Base-by-base conservation (phyloP, 306 rosid species). In the Morella rubra region DNA sequence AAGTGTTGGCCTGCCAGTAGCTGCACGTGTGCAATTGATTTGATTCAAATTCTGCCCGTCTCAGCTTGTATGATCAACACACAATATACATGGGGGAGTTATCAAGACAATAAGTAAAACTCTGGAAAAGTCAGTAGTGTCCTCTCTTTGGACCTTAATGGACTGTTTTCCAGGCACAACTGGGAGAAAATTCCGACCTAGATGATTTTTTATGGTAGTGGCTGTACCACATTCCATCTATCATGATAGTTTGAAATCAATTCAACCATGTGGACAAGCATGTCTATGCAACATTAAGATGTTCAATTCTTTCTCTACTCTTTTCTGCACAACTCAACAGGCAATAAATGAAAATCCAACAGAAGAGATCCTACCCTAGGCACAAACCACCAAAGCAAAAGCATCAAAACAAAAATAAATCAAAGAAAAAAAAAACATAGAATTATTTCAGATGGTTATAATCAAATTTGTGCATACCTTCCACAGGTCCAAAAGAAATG, bases 401-500 rank as follows among this genome's bases (percentile, higher is more conserved):
- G 75, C 52, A 45, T 65, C 32, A 71, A 77, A 70, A 71, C 42
- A 76, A 19, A 37, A 41, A 32, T 9, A n/a, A 74, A 42, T 50
- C 44, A 50, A 64, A 13, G 50, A 44, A 11, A 62, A 85, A 85
- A 81, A 76, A 32, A 68, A 78, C 45, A 75, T 45, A 79, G 7
- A 82, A 76, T 54, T 32, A 32, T 32, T 32, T 32, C 37, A 32
- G 71, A 79, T 22, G 14, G 73, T 53, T 54, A 55, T 62, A 73
- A 66, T 47, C 59, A 44, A 78, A 65, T 42, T 72, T 65, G 54
- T 78, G 51, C 86, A 77, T 93, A 93, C 97, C 98, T 91, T 93
- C 98, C 62, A 93, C 94, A 9, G 91, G 98, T 68, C 91, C 98
- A 76, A 90, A 91, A 72, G 97, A 83, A 72, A 93, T 92, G 88